Conservation (phyloP, 2,329 filamentous ascomycete genomes). For the Tolypocladium cylindrosporum region DNA sequence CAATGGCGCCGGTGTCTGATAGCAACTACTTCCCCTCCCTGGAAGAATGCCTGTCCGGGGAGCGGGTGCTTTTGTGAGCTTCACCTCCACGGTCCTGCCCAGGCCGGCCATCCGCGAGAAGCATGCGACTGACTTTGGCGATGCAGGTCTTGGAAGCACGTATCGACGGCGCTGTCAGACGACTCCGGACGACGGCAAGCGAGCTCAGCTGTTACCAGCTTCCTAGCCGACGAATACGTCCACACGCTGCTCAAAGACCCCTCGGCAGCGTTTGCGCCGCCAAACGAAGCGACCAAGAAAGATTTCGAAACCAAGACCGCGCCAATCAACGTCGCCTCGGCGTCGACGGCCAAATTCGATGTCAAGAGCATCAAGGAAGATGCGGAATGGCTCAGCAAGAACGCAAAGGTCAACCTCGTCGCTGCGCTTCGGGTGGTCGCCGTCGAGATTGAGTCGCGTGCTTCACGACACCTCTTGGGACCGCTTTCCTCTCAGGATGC, state of each 20-base stretch:
- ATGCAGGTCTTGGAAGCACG: conserved; percentile 50
- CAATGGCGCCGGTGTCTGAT: conserved; percentile 64
- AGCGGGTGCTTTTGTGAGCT: conserved; percentile 69
- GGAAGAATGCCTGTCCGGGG: conserved; percentile 74
- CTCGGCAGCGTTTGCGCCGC: conserved; percentile 55
- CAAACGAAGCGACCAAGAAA: conserved; percentile 53
- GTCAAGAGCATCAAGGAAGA: conserved; percentile 76
- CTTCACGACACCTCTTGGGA: conserved; percentile 60
- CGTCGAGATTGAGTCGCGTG: conserved; percentile 73
- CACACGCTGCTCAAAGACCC: conserved; percentile 59
- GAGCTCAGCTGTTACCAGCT: conserved; percentile 49
- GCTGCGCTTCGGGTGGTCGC: conserved; percentile 71
- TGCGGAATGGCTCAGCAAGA: conserved; percentile 74
- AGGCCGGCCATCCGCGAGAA: not conserved
- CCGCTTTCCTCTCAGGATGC: conserved; percentile 71
- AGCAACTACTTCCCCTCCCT: conserved; percentile 73
- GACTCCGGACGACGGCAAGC: conserved; percentile 42
- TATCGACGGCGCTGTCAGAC: conserved; percentile 48
- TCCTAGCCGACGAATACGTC: conserved; percentile 62
- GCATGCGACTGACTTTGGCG: conserved; percentile 12
- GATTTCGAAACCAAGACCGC: conserved; percentile 78
- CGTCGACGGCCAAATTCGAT: conserved; percentile 56
- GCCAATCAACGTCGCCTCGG: conserved; percentile 71
- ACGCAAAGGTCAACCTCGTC: conserved; percentile 68
- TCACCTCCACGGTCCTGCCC: conserved; percentile 3